Percentiles rank a stretch among this genome's conserved stretches.
Evolutionary conservation across 805 yeast species (phyloP).

Genomic region (Nakazawaea molendinolei): DNA sequence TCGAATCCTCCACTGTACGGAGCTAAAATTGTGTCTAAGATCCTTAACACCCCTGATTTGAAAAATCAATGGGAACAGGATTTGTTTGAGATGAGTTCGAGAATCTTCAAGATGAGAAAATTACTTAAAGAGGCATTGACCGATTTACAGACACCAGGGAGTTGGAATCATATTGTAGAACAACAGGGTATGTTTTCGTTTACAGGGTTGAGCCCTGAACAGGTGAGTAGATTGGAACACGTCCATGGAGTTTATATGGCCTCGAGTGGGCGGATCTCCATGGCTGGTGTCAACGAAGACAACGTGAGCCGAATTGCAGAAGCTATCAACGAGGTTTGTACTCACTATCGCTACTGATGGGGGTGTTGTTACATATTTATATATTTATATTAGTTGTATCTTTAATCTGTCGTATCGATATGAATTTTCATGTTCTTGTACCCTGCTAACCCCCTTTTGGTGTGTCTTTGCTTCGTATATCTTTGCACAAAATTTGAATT

Average conservation of each 20-base stretch:
- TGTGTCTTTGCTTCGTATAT: too few species aligned
- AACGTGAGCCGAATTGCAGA: constrained; percentile 74
- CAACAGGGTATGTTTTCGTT: constrained; percentile 97
- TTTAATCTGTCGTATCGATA: too few species aligned
- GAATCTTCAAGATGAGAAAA: constrained; percentile 69
- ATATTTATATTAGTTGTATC: not conserved
- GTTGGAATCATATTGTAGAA: constrained; percentile 81
- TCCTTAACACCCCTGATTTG: constrained; percentile 55
- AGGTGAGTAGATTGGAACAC: constrained; percentile 46
- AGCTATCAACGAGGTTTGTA: constrained; percentile 43
- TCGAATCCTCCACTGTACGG: constrained; percentile 96
- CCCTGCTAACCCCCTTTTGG: too few species aligned
- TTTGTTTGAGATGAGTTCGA: constrained; percentile 69
- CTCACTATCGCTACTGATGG: not conserved
- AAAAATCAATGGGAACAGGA: constrained; percentile 75
- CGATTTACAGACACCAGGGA: constrained; percentile 44
- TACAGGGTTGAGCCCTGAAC: constrained; percentile 53
- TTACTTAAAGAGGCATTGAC: constrained; percentile 55
- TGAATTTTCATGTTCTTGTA: too few species aligned
- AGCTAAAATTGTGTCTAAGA: constrained; percentile 76
- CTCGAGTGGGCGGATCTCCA: constrained; percentile 83
- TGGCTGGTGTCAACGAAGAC: constrained; percentile 77
- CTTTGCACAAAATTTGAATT: too few species aligned
- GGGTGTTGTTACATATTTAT: not conserved
- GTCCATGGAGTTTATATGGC: constrained; percentile 75